phyloP scores from a whole-genome alignment of 345 rosid species.

The Leavenworthia alabamica region DNA sequence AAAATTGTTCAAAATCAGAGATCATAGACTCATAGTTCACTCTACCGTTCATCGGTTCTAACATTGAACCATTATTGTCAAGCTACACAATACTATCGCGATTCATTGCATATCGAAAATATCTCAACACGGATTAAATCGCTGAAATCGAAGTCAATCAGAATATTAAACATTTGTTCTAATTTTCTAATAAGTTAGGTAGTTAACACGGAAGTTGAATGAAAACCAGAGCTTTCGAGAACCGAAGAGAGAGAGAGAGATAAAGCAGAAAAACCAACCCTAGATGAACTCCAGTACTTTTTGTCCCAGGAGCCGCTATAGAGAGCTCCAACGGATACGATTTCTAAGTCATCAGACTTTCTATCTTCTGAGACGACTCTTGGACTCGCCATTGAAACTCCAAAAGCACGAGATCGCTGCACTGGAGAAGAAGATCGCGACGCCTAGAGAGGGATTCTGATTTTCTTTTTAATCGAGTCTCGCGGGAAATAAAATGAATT shows the following conservation, averaged over 20 bases:
- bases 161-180: neutral
- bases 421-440: conserved; percentile 2
- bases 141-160: neutral
- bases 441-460: neutral
- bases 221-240: neutral
- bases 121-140: neutral
- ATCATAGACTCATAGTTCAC: neutral
- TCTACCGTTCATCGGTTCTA: too few species aligned
- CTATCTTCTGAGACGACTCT: conserved; percentile 26
- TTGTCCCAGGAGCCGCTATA: conserved; percentile 74
- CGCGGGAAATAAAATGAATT: conserved; percentile 23
- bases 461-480: neutral
- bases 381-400: conserved; percentile 37
- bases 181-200: neutral
- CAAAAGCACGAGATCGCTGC: neutral
- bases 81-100: neutral
- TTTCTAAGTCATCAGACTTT: conserved; percentile 57
- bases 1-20: conserved; percentile 3
- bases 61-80: neutral
- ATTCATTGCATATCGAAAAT: neutral
- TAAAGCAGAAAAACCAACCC: conserved; percentile 47
- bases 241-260: neutral
- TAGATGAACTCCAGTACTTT: conserved; percentile 94
- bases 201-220: neutral
- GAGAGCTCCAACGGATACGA: conserved; percentile 64